Base-by-base conservation (phyloP, 768 basidiomycete species). In the Kwoniella sp. region DNA sequence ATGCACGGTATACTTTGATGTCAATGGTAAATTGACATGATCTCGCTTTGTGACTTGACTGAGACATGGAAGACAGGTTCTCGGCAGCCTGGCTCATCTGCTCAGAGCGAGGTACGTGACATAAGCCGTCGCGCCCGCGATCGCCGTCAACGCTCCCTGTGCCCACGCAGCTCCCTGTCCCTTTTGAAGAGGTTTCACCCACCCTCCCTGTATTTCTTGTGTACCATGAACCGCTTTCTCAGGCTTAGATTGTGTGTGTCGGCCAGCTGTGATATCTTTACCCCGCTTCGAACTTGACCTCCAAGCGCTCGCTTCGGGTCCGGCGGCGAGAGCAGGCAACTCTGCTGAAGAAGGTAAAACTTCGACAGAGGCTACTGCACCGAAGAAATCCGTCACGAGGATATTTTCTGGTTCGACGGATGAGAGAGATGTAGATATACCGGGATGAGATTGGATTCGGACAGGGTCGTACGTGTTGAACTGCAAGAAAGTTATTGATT, bases 391-490 rank as follows among this genome's bases (percentile, higher is more conserved):
- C 2, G 90, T 92, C 58, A 92, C 84, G 2, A 85, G 82, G 0
- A 86, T 83, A 9, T 83, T 73, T 49, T 85, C 83, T 1, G 92
- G 83, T 7, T 85, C 83, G 48, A 89, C 84, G 9, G 77, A 78
- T 82, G 92, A 97, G 19, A 93, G 84, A 76, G 91, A 90, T 25
- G 86, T 86, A 55, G 93, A 88, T 21, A 97, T 88, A n/a, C 95
- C 95, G 0, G 93, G 85, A 74, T 90, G 86, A 0, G 95, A 97
- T 60, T 85, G 84, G 73, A 96, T 90, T 62, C 86, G 86, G 2
- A 77, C 83, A 19, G 85, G 85, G 71, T 92, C 86, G 80, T 91
- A 94, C 1, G 84, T 86, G 61, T 87, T 83, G 81, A 98, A 95
- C 91, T 96, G 68, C n/a, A 2, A 22, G 21, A 49, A 50, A 63